These are phyloP conservation scores for Gossypium davidsonii DNA, from an alignment of 441 rosid species.

Conservation along the genomic window DNA sequence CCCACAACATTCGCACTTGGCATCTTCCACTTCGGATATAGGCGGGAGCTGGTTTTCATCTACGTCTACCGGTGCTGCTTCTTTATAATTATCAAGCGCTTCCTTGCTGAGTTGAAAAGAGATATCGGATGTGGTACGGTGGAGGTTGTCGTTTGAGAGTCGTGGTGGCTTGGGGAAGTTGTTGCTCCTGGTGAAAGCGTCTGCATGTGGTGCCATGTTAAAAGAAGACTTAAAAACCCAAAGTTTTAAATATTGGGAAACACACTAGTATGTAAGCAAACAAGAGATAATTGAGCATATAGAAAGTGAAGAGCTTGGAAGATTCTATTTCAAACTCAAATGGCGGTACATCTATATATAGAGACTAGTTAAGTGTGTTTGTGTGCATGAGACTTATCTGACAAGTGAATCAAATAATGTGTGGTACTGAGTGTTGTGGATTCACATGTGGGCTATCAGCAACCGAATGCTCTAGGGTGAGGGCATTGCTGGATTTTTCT, in stretches of 20 bases:
- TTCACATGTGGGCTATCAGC: conserved; percentile 29
- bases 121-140: conserved; percentile 62
- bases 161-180: conserved; percentile 49
- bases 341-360: not conserved
- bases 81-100: not conserved
- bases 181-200: conserved; percentile 28
- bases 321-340: not conserved
- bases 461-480: conserved; percentile 5
- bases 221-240: not conserved
- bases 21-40: conserved; percentile 71
- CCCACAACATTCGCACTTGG: conserved; percentile 87
- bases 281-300: not conserved
- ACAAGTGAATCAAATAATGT: conserved; percentile 11
- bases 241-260: not conserved
- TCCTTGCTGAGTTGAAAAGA: conserved; percentile 26
- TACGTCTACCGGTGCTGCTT: not conserved
- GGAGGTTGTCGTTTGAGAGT: conserved; percentile 42
- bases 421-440: conserved; percentile 30
- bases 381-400: not conserved
- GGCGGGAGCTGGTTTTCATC: conserved; percentile 31
- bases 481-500: conserved; percentile 22
- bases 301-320: not conserved
- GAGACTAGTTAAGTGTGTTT: not conserved
- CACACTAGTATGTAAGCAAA: not conserved
- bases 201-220: conserved; percentile 73